These are phyloP conservation scores for Cocos nucifera DNA, from an alignment of 176 grass and related monocot genomes.

Conservation along the genomic window DNA sequence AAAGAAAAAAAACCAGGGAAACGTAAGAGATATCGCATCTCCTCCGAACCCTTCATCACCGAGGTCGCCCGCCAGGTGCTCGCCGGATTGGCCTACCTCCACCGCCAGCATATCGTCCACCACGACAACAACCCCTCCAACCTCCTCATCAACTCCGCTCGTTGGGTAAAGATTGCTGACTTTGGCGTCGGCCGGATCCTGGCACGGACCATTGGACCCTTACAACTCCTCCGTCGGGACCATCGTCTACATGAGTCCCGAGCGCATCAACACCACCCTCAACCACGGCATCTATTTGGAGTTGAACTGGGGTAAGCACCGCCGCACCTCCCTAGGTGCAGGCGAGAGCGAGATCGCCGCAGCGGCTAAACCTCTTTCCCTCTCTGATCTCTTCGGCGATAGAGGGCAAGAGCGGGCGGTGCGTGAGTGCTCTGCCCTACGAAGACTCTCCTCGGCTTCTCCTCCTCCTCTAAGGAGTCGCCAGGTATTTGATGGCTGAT, in stretches of 20 bases:
- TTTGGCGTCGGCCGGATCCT: constrained; percentile 91
- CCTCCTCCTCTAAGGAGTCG: not conserved
- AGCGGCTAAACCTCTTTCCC: too few relatives aligned
- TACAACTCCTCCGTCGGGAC: constrained; percentile 93
- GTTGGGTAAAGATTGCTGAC: constrained; percentile 85
- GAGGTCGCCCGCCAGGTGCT: constrained; percentile 32
- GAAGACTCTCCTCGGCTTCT: constrained; percentile 16
- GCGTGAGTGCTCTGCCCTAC: constrained; percentile 34
- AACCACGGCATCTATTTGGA: constrained; percentile 61
- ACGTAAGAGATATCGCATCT: too few relatives aligned
- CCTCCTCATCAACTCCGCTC: constrained; percentile 67
- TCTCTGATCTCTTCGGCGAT: not conserved
- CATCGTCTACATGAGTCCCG: constrained; percentile 97
- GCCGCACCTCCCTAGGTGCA: too few relatives aligned
- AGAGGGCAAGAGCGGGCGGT: constrained; percentile 14
- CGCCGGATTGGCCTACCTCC: constrained; percentile 73
- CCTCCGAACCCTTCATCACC: too few relatives aligned
- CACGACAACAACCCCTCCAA: constrained; percentile 96
- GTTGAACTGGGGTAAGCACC: too few relatives aligned
- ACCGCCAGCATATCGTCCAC: constrained; percentile 86
- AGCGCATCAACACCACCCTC: constrained; percentile 94
- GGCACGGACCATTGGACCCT: constrained; percentile 91
- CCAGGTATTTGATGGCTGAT: constrained; percentile 29
- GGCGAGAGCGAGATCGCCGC: too few relatives aligned
- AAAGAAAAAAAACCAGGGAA: too few relatives aligned